These are phyloP conservation scores for Ceratorhiza oryzae-sativae DNA, from an alignment of 1,284 basidiomycete genomes.

Conservation along the genomic window DNA sequence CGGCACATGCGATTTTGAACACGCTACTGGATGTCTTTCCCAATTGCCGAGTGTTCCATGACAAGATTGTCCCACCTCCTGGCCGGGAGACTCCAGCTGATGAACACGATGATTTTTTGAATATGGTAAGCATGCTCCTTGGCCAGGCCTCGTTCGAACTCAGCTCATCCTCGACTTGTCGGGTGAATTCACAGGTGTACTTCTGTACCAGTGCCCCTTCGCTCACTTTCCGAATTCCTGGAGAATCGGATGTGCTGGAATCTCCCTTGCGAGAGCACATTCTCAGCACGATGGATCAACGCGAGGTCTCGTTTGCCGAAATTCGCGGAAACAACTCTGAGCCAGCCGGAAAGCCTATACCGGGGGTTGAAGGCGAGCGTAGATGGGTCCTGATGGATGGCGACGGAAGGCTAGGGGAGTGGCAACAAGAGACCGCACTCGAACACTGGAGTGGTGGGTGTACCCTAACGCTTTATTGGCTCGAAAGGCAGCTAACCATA, in stretches of 20 bases:
- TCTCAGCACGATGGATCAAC: constrained; percentile 52
- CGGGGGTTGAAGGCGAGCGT: constrained; percentile 51
- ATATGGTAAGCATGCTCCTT: constrained; percentile 64
- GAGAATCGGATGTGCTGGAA: constrained; percentile 65
- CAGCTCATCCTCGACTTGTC: constrained; percentile 8
- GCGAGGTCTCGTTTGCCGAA: constrained; percentile 62
- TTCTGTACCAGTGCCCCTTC: constrained; percentile 74
- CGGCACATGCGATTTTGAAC: constrained; percentile 69
- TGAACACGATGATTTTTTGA: constrained; percentile 67
- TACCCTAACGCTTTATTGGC: neutral
- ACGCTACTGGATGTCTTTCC: constrained; percentile 74
- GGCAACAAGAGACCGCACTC: constrained; percentile 66
- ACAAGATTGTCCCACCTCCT: constrained; percentile 54
- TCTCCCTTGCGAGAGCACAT: constrained; percentile 69
- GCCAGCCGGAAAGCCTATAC: constrained; percentile 44
- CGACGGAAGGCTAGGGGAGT: constrained; percentile 64
- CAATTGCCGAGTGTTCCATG: constrained; percentile 82
- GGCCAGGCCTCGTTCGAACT: neutral
- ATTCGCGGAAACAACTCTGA: constrained; percentile 53
- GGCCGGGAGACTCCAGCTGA: constrained; percentile 51
- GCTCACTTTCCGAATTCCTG: constrained; percentile 68
- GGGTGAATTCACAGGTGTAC: constrained; percentile 63
- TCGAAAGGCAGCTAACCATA: constrained; percentile 31
- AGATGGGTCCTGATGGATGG: constrained; percentile 65
- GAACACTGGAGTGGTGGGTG: constrained; percentile 79